Percentiles rank a stretch among this genome's conserved stretches.
Conservation (phyloP, 176 grass and related monocot genomes). For the Ensete ventricosum region DNA sequence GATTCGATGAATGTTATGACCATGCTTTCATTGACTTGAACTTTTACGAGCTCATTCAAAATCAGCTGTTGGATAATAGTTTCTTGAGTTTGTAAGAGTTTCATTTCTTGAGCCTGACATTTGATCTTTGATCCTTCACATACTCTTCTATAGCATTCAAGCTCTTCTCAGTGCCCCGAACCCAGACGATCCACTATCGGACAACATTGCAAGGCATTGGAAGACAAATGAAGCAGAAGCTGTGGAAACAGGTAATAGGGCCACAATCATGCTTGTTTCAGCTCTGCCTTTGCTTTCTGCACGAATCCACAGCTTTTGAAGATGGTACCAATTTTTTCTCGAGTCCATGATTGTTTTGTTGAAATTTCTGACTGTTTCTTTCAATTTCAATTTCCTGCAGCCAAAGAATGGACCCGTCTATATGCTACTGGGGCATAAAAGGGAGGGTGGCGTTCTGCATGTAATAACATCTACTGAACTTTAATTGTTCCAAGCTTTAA, state of each 20-base stretch:
- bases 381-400: not conserved
- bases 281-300: no score
- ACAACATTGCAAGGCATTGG: constrained; percentile 2
- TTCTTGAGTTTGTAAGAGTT: not conserved
- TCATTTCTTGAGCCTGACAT: not conserved
- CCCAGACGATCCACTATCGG: not conserved
- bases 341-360: no score
- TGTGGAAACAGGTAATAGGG: not conserved
- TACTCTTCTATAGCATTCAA: not conserved
- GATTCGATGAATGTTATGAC: no score
- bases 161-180: not conserved
- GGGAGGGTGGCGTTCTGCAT: not conserved
- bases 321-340: no score
- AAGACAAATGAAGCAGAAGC: not conserved
- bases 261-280: not conserved
- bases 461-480: not conserved
- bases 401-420: not conserved
- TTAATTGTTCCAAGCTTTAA: not conserved
- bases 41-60: not conserved
- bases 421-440: not conserved
- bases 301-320: no score
- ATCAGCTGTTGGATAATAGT: not conserved
- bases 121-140: not conserved
- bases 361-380: not conserved
- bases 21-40: not conserved